Percentiles rank a stretch among this genome's conserved stretches.
These are phyloP conservation scores for Ophiostoma ulmi DNA, from an alignment of 2,329 filamentous ascomycete genomes.

Conservation along the genomic window DNA sequence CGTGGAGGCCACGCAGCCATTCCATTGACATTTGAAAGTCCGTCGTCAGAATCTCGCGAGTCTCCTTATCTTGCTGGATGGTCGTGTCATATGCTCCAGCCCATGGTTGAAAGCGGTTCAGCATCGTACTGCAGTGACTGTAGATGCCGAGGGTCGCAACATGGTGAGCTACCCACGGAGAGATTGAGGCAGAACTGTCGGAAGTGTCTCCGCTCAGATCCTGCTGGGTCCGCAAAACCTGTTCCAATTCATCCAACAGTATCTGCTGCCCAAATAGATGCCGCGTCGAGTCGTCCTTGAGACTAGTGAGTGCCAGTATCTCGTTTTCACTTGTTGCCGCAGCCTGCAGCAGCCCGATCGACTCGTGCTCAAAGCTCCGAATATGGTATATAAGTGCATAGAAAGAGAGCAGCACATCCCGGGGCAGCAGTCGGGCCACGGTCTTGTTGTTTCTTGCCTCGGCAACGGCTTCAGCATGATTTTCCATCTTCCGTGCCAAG, in stretches of 20 bases:
- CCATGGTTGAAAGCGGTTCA: background rate
- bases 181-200: background rate
- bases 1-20: background rate
- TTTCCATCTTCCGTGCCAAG: background rate
- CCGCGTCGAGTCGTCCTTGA: background rate
- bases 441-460: background rate
- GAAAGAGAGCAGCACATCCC: background rate
- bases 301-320: background rate
- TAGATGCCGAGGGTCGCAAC: background rate
- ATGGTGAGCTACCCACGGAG: background rate
- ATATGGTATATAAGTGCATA: background rate
- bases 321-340: background rate
- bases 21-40: constrained; percentile 3
- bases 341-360: background rate
- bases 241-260: background rate
- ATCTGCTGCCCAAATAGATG: background rate
- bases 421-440: background rate
- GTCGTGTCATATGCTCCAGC: background rate
- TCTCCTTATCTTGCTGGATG: background rate
- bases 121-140: background rate
- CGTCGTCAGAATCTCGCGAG: background rate
- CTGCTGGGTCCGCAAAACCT: background rate
- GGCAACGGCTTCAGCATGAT: background rate
- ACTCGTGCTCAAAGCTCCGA: background rate
- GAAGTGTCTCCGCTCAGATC: background rate